Evolutionary conservation across 306 rosid genomes (phyloP).

Genomic region (Arachis stenosperma): DNA sequence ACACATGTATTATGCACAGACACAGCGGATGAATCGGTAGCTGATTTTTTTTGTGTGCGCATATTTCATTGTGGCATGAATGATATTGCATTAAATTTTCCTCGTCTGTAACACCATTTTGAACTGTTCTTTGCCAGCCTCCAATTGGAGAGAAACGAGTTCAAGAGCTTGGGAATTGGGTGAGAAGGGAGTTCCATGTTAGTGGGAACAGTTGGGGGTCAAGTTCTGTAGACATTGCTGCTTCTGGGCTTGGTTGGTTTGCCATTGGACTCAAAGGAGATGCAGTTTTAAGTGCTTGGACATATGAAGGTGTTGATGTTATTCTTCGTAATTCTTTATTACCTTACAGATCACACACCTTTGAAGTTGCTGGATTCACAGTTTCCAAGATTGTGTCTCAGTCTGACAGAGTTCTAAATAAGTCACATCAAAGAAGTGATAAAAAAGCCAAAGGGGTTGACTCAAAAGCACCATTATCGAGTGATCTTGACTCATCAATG

Average conservation of each 20-base stretch:
- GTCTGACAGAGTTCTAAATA: slow-evolving; percentile 68
- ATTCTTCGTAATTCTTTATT: slow-evolving; percentile 71
- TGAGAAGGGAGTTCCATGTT: slow-evolving; percentile 62
- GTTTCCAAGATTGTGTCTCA: slow-evolving; percentile 82
- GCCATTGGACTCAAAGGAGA: slow-evolving; percentile 92
- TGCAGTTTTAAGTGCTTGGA: slow-evolving; percentile 76
- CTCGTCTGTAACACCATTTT: slow-evolving; percentile 24
- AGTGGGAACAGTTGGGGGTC: slow-evolving; percentile 87
- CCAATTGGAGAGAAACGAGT: slow-evolving; percentile 77
- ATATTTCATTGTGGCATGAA: not conserved
- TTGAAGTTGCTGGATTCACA: slow-evolving; percentile 82
- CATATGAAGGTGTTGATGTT: slow-evolving; percentile 82
- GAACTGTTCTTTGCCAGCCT: slow-evolving; percentile 60
- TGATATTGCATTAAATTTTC: slow-evolving; percentile 24
- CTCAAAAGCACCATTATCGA: slow-evolving; percentile 29
- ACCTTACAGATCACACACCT: slow-evolving; percentile 64
- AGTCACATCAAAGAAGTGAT: slow-evolving; percentile 44
- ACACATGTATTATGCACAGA: too few species aligned
- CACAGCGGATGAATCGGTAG: too few species aligned
- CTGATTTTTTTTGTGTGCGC: too few species aligned
- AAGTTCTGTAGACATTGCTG: slow-evolving; percentile 83
- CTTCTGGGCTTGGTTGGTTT: slow-evolving; percentile 93
- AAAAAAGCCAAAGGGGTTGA: slow-evolving; percentile 47
- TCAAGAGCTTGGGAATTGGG: slow-evolving; percentile 84
- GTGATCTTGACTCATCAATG: slow-evolving; percentile 33